Base-by-base conservation (phyloP, 495 filamentous ascomycete genomes). In the Hyphodiscus hymeniophilus region DNA sequence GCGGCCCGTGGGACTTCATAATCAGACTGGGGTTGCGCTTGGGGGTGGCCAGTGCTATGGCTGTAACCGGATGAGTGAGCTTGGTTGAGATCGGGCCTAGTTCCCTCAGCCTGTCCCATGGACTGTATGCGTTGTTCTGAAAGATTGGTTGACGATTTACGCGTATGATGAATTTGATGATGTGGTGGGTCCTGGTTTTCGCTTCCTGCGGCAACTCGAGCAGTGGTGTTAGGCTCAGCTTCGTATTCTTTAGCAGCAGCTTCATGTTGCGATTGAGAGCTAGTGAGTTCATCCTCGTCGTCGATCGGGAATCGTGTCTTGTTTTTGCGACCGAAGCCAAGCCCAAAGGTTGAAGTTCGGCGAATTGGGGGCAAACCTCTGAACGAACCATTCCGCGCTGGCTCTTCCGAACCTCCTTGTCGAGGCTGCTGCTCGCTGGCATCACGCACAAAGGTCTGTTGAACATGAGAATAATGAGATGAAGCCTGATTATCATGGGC, bases 321-420 rank as follows among this genome's bases (percentile, higher is more conserved):
- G 12, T 46, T 55, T 38, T 56, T 59, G 38, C 53, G 52, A 32
- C 69, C 53, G 39, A 42, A 64, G 55, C 45, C 38, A 7, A 73
- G 46, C 41, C 65, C 64, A 53, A 76, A 71, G 10, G 72, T 72
- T 15, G 74, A 77, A 12, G 65, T 66, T 12, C 73, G 67, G 36
- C 73, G 68, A 49, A 78, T 73, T 11, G 73, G 72, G 12, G 74
- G 74, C 32, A 76, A 56, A 1, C 41, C 41, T 43, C 31, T 15
- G 10, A 68, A 69, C 31, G 65, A 61, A 33, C 68, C 70, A 2
- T n/a, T 17, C 6, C 21, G 34, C 5, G 31, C 40, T 33, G 30
- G 32, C 15, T 51, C 34, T 21, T 55, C 41, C 16, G 26, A 21
- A n/a, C 50, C 42, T 18, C 34, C 3, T 5, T 38, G 47, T 17